phyloP scores from a whole-genome alignment of 2,329 filamentous ascomycete genomes.

The Penicillium olsonii region DNA sequence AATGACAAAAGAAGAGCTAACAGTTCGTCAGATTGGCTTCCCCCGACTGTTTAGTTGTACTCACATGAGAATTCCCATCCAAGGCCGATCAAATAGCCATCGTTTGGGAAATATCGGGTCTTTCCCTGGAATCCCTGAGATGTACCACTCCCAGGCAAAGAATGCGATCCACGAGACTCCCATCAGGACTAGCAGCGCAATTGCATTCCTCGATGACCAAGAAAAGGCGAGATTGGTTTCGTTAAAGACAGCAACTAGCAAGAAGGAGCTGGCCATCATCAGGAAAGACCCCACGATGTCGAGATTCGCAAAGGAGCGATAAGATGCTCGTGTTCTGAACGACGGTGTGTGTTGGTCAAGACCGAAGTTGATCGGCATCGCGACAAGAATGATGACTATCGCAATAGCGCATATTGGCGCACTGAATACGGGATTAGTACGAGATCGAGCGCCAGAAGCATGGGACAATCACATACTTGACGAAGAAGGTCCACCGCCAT shows the following conservation, averaged over 20 bases:
- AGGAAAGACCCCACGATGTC: conserved; percentile 29
- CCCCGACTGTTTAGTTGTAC: not conserved
- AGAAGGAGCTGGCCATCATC: conserved; percentile 44
- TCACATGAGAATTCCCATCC: conserved; percentile 31
- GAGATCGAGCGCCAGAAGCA: not conserved
- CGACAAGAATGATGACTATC: conserved; percentile 19
- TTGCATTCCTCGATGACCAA: conserved; percentile 42
- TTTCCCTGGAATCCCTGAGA: conserved; percentile 21
- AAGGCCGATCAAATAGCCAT: conserved; percentile 27
- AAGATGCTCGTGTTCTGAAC: conserved; percentile 27
- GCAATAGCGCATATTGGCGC: conserved; percentile 22
- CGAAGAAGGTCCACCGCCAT: conserved; percentile 34
- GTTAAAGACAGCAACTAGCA: conserved; percentile 52
- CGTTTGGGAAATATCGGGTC: conserved; percentile 33
- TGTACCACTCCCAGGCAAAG: conserved; percentile 34
- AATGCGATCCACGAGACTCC: conserved; percentile 34
- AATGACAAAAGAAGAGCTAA: conserved; percentile 28
- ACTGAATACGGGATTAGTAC: conserved; percentile 12
- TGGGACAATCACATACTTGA: conserved; percentile 22
- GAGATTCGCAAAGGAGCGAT: conserved; percentile 26
- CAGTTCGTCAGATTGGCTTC: not conserved
- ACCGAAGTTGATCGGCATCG: conserved; percentile 27
- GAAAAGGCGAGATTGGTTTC: conserved; percentile 46
- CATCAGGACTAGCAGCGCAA: conserved; percentile 29
- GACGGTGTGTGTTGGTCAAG: conserved; percentile 28